Base-by-base conservation (phyloP, 257 asterid genomes). In the Solanum dulcamara region DNA sequence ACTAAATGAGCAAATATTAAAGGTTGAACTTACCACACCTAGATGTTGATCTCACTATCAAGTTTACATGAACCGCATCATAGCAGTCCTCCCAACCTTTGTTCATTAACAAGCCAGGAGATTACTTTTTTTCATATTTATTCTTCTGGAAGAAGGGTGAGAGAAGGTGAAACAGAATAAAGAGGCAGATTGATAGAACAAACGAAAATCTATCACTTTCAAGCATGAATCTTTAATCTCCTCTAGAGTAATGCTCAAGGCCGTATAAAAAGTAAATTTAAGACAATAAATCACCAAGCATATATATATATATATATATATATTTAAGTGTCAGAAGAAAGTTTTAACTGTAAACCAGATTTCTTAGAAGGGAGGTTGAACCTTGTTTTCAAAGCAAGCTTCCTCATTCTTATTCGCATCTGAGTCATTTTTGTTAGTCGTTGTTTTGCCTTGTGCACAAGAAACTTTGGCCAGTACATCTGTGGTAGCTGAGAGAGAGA, bases 321-420 rank as follows among this genome's bases (percentile, higher is more conserved):
- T n/a, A 46, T 24, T 18, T 26, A 32, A 51, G 26, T 17, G 11
- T 80, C 6, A 22, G 57, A 24, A 46, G 33, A 88, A 53, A 75
- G 70, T 22, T 75, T 28, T 59, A 37, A 80, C 48, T 4, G 53
- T 83, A 55, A 33, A 33, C 12, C 42, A 6, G 68, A 37, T 74
- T 46, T 46, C 50, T 17, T 15, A 57, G 77, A n/a, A 42, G 66
- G 85, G 79, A 68, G 75, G 80, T 30, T 32, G n/a, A 66, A 94
- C 99, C 98, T 92, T 72, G 98, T 95, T 88, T 97, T 97, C 53
- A 97, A 87, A 86, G 99, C 98, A 87, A 97, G 96, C 89, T 95
- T 93, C 87, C 99, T 94, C 99, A 93, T 97, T 82, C 99, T 97
- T 89, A 97, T 95, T 57, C 98, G 93, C 99, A 97, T 97, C 91